Evolutionary conservation across 495 filamentous ascomycete species (phyloP).

Genomic region (Chaetomium fimeti): DNA sequence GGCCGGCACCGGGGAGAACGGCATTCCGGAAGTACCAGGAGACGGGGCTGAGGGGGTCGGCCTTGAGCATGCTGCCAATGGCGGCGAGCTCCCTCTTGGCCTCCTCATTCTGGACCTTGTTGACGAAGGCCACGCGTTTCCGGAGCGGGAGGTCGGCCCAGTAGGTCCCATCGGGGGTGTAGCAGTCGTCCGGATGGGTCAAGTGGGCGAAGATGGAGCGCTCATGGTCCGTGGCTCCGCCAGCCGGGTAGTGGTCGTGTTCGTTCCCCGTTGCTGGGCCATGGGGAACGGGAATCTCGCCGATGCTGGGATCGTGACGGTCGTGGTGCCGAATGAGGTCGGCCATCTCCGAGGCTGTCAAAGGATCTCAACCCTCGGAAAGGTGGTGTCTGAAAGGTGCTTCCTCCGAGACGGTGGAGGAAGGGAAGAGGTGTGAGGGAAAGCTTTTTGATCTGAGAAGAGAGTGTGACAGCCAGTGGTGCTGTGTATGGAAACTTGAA

Average conservation of each 20-base stretch:
- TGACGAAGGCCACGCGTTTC: slow-evolving; percentile 69
- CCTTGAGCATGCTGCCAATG: slow-evolving; percentile 76
- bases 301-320: slow-evolving; percentile 44
- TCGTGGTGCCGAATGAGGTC: slow-evolving; percentile 39
- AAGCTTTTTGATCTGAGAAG: no score
- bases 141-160: slow-evolving; percentile 77
- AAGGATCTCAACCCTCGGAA: background rate
- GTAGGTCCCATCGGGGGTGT: slow-evolving; percentile 74
- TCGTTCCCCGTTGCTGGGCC: slow-evolving; percentile 48
- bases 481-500: no score
- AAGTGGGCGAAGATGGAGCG: slow-evolving; percentile 68
- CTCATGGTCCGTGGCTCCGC: slow-evolving; percentile 56
- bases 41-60: slow-evolving; percentile 74
- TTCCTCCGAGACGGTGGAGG: no score
- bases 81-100: slow-evolving; percentile 57
- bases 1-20: slow-evolving; percentile 82
- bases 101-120: slow-evolving; percentile 63
- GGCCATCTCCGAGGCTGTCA: slow-evolving; percentile 27
- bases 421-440: no score
- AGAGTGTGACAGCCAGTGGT: no score
- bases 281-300: slow-evolving; percentile 50
- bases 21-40: slow-evolving; percentile 84
- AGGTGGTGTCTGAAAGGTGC: background rate
- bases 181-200: slow-evolving; percentile 79
- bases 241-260: slow-evolving; percentile 39